Conservation (phyloP, 2,329 filamentous ascomycete genomes). For the Cladosporium sphaerospermum region DNA sequence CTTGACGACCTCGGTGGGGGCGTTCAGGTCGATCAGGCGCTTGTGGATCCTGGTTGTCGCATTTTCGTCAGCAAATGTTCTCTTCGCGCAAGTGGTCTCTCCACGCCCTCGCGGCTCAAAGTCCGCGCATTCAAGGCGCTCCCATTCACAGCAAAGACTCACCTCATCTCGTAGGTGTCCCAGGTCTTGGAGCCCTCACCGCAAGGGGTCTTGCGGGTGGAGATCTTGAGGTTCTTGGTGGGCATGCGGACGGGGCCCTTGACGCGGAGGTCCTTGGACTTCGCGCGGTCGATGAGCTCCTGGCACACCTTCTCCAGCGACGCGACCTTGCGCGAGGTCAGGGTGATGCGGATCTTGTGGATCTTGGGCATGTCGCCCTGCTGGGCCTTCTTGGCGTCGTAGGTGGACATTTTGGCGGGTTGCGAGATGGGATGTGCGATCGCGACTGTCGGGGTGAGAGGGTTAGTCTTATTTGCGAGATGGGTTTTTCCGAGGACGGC, state of each 20-base stretch:
- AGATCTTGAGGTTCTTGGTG: constrained; percentile 94
- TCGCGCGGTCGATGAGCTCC: constrained; percentile 97
- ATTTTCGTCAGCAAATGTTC: not conserved
- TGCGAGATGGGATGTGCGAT: constrained; percentile 13
- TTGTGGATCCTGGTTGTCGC: constrained; percentile 28
- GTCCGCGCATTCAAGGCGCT: no score
- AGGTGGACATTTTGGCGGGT: constrained; percentile 71
- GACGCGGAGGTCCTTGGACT: constrained; percentile 95
- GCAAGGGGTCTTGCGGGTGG: constrained; percentile 97
- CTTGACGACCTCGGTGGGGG: constrained; percentile 96
- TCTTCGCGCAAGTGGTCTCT: not conserved
- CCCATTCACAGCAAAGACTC: no score
- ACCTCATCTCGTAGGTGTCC: constrained; percentile 96
- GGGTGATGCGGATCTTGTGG: constrained; percentile 98
- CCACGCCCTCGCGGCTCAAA: no score
- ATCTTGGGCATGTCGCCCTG: constrained; percentile 87
- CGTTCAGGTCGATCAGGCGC: constrained; percentile 59
- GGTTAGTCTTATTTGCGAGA: constrained; percentile 15
- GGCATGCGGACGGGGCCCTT: constrained; percentile 97
- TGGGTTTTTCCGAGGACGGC: not conserved
- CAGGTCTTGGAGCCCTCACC: constrained; percentile 99
- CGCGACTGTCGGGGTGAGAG: constrained; percentile 21
- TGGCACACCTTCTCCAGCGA: constrained; percentile 97
- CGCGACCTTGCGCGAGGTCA: constrained; percentile 89
- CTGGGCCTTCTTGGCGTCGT: constrained; percentile 85